Base-by-base conservation (phyloP, 129 eudicot genomes). In the Escallonia rubra region DNA sequence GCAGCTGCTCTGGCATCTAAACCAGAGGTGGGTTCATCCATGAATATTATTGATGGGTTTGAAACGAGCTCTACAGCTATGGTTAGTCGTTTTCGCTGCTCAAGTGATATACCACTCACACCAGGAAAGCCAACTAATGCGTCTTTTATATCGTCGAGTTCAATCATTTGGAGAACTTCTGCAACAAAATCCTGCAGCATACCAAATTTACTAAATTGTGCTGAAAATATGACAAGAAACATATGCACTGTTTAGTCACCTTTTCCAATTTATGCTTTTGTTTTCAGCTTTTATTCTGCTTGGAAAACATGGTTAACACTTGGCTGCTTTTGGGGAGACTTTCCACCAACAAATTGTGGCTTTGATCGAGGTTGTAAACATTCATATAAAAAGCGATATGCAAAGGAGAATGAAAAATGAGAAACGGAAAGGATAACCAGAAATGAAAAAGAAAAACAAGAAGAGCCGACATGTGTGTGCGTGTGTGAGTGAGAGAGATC, bases 21-120 rank as follows among this genome's bases (percentile, higher is more conserved):
- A 40, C 88, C 88, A 3, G 88, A 83, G 40, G 88, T 83, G 0
- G 88, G 88, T 66, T 83, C 88, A 51, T 83, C 88, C 88, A 79
- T 79, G 63, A 83, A 79, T 39, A 83, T 76, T 66, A 83, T 79
- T 13, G 88, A 83, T 34, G 88, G 88, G 64, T 83, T 83, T 7
- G 88, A 80, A 34, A 83, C 88, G 4, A 83, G 53, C 79, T 83
- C 88, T 59, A 83, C 88, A 39, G 88, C 88, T 16, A 83, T 79
- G 7, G 88, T 79, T 8, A 83, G 81, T 68, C 88, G 66, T 70
- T 83, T 83, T 4, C 88, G 42, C 53, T 83, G 88, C 59, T 79
- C 88, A 6, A 60, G 71, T 66, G 88, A 72, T 9, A 83, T 64
- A 59, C 88, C 88, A 39, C 78, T 83, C 10, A 76, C 77, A 47